Evolutionary conservation across 2,329 filamentous ascomycete species (phyloP).

Genomic region (Fusarium sp.): DNA sequence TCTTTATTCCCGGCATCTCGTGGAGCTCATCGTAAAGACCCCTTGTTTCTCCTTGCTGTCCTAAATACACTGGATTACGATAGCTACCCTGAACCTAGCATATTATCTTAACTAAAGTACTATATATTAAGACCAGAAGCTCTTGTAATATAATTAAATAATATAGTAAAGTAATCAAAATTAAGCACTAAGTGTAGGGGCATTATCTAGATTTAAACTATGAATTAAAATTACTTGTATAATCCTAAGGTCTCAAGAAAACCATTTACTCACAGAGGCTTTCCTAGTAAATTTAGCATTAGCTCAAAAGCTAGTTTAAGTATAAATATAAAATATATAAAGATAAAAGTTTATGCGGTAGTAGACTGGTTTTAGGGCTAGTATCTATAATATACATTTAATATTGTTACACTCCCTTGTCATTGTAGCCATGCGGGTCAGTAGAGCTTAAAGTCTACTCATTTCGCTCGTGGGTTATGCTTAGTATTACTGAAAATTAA

Average conservation of each 20-base stretch:
- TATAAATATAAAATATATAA: no score
- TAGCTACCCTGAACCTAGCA: not conserved
- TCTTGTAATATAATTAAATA: no score
- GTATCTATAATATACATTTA: not conserved
- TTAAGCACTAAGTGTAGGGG: no score
- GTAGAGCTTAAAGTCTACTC: not conserved
- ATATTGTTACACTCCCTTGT: rapidly evolving
- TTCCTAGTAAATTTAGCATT: no score
- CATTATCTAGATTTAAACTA: no score
- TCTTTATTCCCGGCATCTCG: rapidly evolving
- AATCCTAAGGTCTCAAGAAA: no score
- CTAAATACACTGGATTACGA: rapidly evolving
- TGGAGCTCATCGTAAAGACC: rapidly evolving
- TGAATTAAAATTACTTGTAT: rapidly evolving
- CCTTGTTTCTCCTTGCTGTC: rapidly evolving
- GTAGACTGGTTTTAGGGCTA: not conserved
- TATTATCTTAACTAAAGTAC: not conserved
- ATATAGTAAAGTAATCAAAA: no score
- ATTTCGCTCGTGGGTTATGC: no score
- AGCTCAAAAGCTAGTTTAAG: no score
- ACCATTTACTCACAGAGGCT: no score
- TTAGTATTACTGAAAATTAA: not conserved
- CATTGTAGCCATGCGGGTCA: rapidly evolving
- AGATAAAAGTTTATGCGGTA: rapidly evolving
- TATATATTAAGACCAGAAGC: no score